A percentile compares a stretch with the other conserved stretches of the same genome.
Evolutionary conservation across 2,329 filamentous ascomycete genomes (phyloP).

Genomic region (Neofusicoccum cordaticola): DNA sequence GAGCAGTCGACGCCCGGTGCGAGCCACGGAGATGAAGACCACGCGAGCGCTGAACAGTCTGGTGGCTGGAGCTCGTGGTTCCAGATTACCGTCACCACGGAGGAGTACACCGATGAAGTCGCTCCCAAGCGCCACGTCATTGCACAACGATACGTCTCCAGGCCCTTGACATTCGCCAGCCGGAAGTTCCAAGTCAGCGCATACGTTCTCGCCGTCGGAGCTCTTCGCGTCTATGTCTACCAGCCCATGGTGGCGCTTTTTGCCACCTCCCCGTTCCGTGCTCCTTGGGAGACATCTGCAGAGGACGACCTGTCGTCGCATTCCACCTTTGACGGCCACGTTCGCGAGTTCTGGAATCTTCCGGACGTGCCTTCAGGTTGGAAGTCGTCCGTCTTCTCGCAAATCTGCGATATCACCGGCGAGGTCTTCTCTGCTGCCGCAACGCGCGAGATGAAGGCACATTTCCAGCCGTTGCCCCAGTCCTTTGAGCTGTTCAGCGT

Average conservation of each 20-base stretch:
- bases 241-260: slow-evolving; percentile 90
- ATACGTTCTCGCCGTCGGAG: slow-evolving; percentile 80
- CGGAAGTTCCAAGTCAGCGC: slow-evolving; percentile 94
- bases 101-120: slow-evolving; percentile 43
- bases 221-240: slow-evolving; percentile 81
- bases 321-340: slow-evolving; percentile 55
- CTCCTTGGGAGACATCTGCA: slow-evolving; percentile 53
- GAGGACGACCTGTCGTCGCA: slow-evolving; percentile 24
- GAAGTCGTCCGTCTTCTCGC: slow-evolving; percentile 63
- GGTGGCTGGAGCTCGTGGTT: slow-evolving; percentile 26
- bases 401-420: slow-evolving; percentile 71
- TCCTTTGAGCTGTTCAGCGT: slow-evolving; percentile 90
- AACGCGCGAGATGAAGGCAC: slow-evolving; percentile 74
- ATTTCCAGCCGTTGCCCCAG: slow-evolving; percentile 86
- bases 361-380: slow-evolving; percentile 42
- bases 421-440: slow-evolving; percentile 79
- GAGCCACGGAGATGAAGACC: slow-evolving; percentile 41
- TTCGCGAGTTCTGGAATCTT: slow-evolving; percentile 73
- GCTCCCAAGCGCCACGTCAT: slow-evolving; percentile 91
- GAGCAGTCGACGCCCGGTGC: slow-evolving; percentile 39
- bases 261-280: slow-evolving; percentile 67
- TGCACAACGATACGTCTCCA: slow-evolving; percentile 89
- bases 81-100: slow-evolving; percentile 32
- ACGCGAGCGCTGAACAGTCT: slow-evolving; percentile 29
- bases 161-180: slow-evolving; percentile 71